Conservation (phyloP, 2,329 filamentous ascomycete genomes). For the Albophoma yamanashiensis region DNA sequence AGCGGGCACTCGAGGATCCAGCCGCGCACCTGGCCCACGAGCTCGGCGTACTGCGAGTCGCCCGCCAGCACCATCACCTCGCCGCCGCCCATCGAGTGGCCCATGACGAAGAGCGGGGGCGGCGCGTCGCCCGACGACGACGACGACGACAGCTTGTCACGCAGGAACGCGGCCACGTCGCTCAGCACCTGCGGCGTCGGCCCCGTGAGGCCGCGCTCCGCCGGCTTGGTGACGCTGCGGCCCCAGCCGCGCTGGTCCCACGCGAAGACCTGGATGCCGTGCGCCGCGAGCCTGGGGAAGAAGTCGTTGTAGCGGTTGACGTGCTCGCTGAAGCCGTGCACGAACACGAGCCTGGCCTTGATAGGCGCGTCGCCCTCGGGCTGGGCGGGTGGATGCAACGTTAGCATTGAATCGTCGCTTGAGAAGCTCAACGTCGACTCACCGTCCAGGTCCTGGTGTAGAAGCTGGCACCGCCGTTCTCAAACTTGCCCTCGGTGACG, state of each 20-base stretch:
- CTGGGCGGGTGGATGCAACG: slow-evolving; percentile 20
- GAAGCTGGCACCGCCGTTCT: slow-evolving; percentile 31
- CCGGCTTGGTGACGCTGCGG: slow-evolving; percentile 49
- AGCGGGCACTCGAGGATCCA: slow-evolving; percentile 73
- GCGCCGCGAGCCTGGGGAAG: slow-evolving; percentile 57
- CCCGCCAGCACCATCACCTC: slow-evolving; percentile 55
- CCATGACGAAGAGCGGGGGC: slow-evolving; percentile 74
- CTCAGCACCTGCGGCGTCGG: slow-evolving; percentile 60
- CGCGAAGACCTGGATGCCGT: slow-evolving; percentile 63
- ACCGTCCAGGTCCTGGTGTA: slow-evolving; percentile 51
- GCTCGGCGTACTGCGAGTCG: slow-evolving; percentile 36
- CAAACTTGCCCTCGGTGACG: slow-evolving; percentile 39
- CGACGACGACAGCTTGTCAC: slow-evolving; percentile 32
- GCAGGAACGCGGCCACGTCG: slow-evolving; percentile 71
- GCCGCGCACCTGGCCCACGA: slow-evolving; percentile 54
- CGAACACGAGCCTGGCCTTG: slow-evolving; percentile 65
- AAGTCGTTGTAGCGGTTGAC: slow-evolving; percentile 66
- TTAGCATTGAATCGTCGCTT: neutral
- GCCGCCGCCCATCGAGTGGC: slow-evolving; percentile 85
- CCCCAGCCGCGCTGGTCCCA: slow-evolving; percentile 92
- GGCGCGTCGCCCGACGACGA: slow-evolving; percentile 28
- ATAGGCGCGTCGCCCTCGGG: slow-evolving; percentile 34
- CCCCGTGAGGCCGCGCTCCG: slow-evolving; percentile 63
- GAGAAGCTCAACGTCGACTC: slow-evolving; percentile 15
- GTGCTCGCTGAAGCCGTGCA: slow-evolving; percentile 89